These are phyloP conservation scores for Puya raimondii DNA, from an alignment of 176 grass and related monocot genomes.

Conservation along the genomic window DNA sequence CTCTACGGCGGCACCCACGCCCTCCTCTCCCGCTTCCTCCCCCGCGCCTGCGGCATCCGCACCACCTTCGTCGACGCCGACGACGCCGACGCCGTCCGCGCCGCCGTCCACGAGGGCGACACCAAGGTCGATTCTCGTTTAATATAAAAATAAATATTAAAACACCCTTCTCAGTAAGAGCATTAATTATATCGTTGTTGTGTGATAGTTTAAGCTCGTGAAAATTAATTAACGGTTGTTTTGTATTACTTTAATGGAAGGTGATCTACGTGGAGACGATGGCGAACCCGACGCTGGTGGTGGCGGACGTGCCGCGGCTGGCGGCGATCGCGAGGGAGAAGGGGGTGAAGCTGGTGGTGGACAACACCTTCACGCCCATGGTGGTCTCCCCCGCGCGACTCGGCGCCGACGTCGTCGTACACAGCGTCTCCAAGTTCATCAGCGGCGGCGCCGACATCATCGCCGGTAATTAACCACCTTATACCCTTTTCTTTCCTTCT, in stretches of 20 bases:
- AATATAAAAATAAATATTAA: too few relatives aligned
- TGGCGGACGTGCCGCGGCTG: conserved; percentile 72
- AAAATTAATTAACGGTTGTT: too few relatives aligned
- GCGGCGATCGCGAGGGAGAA: conserved; percentile 65
- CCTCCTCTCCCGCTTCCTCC: conserved; percentile 67
- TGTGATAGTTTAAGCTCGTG: too few relatives aligned
- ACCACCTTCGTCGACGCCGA: conserved; percentile 71
- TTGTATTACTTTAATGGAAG: not conserved
- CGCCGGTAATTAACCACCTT: conserved; percentile 41
- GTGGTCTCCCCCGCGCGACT: conserved; percentile 65
- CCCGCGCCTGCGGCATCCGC: conserved; percentile 40
- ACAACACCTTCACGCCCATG: conserved; percentile 94
- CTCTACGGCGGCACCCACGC: conserved; percentile 98
- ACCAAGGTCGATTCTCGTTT: conserved; percentile 6
- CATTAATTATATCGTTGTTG: too few relatives aligned
- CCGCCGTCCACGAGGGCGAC: conserved; percentile 40
- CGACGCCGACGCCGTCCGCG: conserved; percentile 61
- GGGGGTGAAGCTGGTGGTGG: conserved; percentile 72
- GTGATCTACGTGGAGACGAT: conserved; percentile 88
- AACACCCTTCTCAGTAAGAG: too few relatives aligned
- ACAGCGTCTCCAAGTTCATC: conserved; percentile 98
- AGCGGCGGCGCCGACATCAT: conserved; percentile 95
- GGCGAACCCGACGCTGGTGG: conserved; percentile 82
- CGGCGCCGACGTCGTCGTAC: conserved; percentile 86
- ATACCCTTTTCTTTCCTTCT: not conserved